Percentiles rank a stretch among this genome's conserved stretches.
These are phyloP conservation scores for Gossypium lobatum DNA, from an alignment of 441 rosid genomes.

Conservation along the genomic window DNA sequence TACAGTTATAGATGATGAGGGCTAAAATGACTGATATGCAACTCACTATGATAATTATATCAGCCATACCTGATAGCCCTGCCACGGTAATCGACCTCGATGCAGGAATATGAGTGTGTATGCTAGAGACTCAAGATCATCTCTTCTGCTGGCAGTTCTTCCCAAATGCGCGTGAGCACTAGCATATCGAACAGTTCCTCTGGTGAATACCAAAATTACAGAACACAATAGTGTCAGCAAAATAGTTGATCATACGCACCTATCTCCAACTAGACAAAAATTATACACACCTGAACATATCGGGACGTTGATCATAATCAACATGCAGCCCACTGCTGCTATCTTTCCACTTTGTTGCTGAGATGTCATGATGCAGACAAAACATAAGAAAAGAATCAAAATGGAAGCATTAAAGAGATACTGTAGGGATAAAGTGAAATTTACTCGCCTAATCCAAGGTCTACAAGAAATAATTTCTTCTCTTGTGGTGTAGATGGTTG, in stretches of 20 bases:
- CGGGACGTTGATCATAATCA: conserved; percentile 97
- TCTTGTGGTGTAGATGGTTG: conserved; percentile 91
- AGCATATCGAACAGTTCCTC: conserved; percentile 97
- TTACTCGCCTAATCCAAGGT: conserved; percentile 80
- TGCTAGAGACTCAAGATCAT: conserved; percentile 96
- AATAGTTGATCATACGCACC: neutral
- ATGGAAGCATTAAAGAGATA: neutral
- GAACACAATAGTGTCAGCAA: conserved; percentile 10
- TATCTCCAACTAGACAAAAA: conserved; percentile 10
- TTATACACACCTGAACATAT: conserved; percentile 78
- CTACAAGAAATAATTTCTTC: conserved; percentile 92
- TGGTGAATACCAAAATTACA: conserved; percentile 18
- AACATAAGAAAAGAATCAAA: conserved; percentile 11
- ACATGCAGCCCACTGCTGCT: conserved; percentile 73
- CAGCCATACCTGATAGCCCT: conserved; percentile 83
- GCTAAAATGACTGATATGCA: neutral
- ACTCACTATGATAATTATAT: neutral
- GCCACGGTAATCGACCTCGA: conserved; percentile 97
- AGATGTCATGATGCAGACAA: conserved; percentile 15
- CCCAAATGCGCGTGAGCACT: conserved; percentile 98
- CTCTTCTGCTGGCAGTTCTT: conserved; percentile 95
- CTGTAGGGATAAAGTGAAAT: conserved; percentile 7
- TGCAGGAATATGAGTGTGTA: conserved; percentile 89
- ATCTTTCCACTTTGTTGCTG: conserved; percentile 99
- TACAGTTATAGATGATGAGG: neutral